Evolutionary conservation across 1,139 yeast species (phyloP).

Genomic region (Blastobotrys capitulatus): DNA sequence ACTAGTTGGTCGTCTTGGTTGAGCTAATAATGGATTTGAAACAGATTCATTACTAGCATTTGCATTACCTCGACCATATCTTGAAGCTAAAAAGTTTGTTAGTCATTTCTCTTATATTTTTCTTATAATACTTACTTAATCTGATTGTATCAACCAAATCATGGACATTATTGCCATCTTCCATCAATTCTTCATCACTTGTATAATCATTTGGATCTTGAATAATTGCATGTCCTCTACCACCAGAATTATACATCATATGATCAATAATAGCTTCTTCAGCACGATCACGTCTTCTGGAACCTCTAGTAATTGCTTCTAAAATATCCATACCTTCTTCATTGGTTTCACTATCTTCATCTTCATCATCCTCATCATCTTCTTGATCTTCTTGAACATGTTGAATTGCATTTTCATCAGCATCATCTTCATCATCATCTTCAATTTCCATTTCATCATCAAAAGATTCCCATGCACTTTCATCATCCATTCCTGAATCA

Average conservation of each 20-base stretch:
- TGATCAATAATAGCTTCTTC: conserved; percentile 6
- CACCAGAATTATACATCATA: conserved; percentile 10
- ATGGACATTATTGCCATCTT: conserved; percentile 9
- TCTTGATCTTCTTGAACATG: conserved; percentile 21
- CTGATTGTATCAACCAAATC: conserved; percentile 4
- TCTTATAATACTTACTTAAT: not conserved
- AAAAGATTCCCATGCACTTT: conserved; percentile 26
- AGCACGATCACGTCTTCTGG: conserved; percentile 1
- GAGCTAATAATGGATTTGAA: conserved; percentile 20
- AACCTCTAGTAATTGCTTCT: not conserved
- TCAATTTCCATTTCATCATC: conserved; percentile 29
- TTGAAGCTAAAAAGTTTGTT: not conserved
- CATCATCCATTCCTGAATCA: conserved; percentile 33
- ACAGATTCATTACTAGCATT: conserved; percentile 16
- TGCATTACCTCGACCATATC: not conserved
- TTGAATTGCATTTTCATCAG: conserved; percentile 8
- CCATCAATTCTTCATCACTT: conserved; percentile 19
- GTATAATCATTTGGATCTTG: conserved; percentile 4
- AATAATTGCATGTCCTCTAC: conserved; percentile 15
- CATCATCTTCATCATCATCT: conserved; percentile 23
- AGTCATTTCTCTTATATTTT: not conserved
- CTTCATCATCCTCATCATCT: conserved; percentile 4
- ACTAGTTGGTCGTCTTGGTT: conserved; percentile 11
- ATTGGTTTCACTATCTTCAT: conserved; percentile 5
- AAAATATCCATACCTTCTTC: conserved; percentile 16